Conservation (phyloP, 1,139 yeast species). For the Debaryomyces fabryi region DNA sequence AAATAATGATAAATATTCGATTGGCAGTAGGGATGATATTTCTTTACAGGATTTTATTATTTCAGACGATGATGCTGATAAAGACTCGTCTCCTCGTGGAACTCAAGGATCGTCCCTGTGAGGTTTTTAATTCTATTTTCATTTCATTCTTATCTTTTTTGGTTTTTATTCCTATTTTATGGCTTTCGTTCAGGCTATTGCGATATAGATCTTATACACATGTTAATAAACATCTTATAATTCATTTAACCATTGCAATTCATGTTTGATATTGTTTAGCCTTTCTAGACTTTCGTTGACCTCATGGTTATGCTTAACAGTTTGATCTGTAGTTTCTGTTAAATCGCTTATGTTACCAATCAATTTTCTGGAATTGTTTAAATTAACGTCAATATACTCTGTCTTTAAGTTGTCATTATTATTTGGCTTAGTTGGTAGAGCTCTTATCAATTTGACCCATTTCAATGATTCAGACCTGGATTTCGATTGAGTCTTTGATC, state of each 20-base stretch:
- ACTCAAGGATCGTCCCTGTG: not conserved
- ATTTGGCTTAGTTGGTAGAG: slow-evolving; percentile 42
- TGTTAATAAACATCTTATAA: not conserved
- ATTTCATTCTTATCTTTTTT: not conserved
- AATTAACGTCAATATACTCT: slow-evolving; percentile 49
- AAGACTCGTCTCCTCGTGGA: not conserved
- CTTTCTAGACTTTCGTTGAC: slow-evolving; percentile 32
- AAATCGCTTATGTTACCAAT: slow-evolving; percentile 35
- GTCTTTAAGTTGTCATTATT: slow-evolving; percentile 43
- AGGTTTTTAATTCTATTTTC: not conserved
- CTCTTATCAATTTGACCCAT: slow-evolving; percentile 41
- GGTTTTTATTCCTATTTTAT: not conserved
- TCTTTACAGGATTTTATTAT: slow-evolving; percentile 30
- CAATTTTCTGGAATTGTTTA: slow-evolving; percentile 46
- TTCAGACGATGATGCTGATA: slow-evolving; percentile 27
- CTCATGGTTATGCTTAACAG: slow-evolving; percentile 24
- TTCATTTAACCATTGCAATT: slow-evolving; percentile 33
- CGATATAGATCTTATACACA: not conserved
- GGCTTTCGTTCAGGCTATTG: not conserved
- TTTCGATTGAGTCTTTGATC: not conserved
- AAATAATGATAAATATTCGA: slow-evolving; percentile 15
- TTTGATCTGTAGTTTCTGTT: slow-evolving; percentile 23
- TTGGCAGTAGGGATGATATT: slow-evolving; percentile 18
- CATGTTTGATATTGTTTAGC: slow-evolving; percentile 28
- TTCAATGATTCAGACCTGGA: slow-evolving; percentile 15